Percentiles rank a stretch among this genome's conserved stretches.
phyloP scores from a whole-genome alignment of 192 early-diverging fungal genomes.

The Umbelopsis sp. region DNA sequence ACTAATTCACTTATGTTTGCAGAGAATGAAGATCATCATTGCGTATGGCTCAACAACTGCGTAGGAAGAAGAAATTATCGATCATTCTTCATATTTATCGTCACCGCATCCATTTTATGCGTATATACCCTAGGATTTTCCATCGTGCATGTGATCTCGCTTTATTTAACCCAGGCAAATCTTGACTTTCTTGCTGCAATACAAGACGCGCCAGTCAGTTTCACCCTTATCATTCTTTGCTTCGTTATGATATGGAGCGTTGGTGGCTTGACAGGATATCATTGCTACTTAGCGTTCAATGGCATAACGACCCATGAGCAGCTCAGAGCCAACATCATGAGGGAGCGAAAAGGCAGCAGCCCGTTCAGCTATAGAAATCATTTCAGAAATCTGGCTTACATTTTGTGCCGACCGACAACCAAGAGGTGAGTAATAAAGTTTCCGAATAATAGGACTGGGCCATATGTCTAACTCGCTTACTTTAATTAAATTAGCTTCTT shows the following conservation, averaged over 20 bases:
- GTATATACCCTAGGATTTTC: constrained; percentile 62
- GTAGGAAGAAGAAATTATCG: constrained; percentile 85
- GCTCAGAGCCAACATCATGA: constrained; percentile 45
- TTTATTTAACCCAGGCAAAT: neutral
- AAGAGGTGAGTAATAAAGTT: constrained; percentile 32
- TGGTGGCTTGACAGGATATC: constrained; percentile 75
- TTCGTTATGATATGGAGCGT: constrained; percentile 69
- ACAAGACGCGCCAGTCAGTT: constrained; percentile 33
- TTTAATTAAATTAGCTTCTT: neutral
- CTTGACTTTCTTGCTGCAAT: constrained; percentile 4
- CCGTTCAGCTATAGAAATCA: constrained; percentile 53
- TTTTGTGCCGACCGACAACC: constrained; percentile 55
- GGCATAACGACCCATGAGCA: constrained; percentile 94
- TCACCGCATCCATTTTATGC: constrained; percentile 62
- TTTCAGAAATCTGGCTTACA: constrained; percentile 50
- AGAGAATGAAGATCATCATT: constrained; percentile 88
- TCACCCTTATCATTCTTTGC: constrained; percentile 67
- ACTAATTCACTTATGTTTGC: neutral
- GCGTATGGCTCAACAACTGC: constrained; percentile 95
- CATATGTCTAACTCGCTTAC: neutral
- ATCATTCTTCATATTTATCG: constrained; percentile 82
- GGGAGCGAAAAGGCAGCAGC: constrained; percentile 41
- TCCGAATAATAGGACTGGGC: neutral
- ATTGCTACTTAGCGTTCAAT: constrained; percentile 67
- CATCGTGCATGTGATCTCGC: constrained; percentile 54